Evolutionary conservation across 2,329 filamentous ascomycete genomes (phyloP).

Genomic region (Pyrenophora seminiperda): DNA sequence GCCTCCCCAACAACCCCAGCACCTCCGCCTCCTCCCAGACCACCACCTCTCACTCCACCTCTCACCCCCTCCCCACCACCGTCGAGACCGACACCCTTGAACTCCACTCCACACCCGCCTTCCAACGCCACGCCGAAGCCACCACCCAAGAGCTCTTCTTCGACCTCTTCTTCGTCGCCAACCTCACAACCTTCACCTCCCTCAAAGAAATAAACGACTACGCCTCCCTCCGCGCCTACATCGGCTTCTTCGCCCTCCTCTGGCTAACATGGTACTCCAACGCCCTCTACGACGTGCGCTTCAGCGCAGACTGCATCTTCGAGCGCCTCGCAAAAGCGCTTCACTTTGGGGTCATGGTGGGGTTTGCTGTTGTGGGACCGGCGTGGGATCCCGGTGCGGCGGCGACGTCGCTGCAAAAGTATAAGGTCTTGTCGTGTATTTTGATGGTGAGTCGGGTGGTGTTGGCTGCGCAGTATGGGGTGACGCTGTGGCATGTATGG

Average conservation of each 20-base stretch:
- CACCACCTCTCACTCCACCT: too few species aligned
- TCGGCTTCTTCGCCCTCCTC: slow-evolving; percentile 62
- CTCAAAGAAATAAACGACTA: slow-evolving; percentile 61
- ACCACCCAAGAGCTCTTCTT: slow-evolving; percentile 8
- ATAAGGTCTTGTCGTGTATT: slow-evolving; percentile 47
- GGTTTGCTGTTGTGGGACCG: slow-evolving; percentile 65
- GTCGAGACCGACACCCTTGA: not conserved
- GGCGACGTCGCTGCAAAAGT: slow-evolving; percentile 49
- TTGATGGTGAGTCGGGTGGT: slow-evolving; percentile 47
- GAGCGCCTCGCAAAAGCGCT: slow-evolving; percentile 63
- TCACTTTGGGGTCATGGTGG: slow-evolving; percentile 68
- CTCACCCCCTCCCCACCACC: too few species aligned
- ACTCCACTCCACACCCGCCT: not conserved
- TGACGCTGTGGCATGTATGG: slow-evolving; percentile 43
- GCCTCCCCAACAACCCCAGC: too few species aligned
- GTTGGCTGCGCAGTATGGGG: slow-evolving; percentile 47
- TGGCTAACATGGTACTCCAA: slow-evolving; percentile 74
- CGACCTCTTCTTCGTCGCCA: slow-evolving; percentile 37
- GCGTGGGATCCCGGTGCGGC: slow-evolving; percentile 36
- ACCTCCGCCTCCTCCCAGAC: too few species aligned
- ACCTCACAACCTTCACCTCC: slow-evolving; percentile 66
- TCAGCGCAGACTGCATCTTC: slow-evolving; percentile 67
- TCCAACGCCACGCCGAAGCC: slow-evolving; percentile 5
- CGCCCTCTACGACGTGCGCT: slow-evolving; percentile 68
- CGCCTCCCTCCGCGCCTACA: slow-evolving; percentile 50